Base-by-base conservation (phyloP, 1,284 basidiomycete species). In the Clitocybe nebularis region DNA sequence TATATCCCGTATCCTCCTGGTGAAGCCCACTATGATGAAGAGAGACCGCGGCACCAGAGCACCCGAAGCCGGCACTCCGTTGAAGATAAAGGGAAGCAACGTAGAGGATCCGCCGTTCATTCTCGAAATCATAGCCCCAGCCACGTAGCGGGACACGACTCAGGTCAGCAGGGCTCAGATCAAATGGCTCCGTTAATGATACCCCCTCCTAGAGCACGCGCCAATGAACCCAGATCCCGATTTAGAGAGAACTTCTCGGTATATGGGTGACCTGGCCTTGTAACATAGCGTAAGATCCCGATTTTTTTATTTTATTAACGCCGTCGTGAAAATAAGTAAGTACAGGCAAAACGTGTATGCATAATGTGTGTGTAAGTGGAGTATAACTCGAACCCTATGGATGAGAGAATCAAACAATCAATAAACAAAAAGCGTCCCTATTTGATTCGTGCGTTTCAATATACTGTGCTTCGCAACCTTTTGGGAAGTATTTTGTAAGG, bases 111-210 rank as follows among this genome's bases (percentile, higher is more conserved):
- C 5, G 29, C 29, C 6, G 13, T 6, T 9, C 6, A 23, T 17
- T 39, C 38, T 32, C 38, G 28, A n/a, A 30, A 39, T 20, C 38
- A 32, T 30, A 39, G 38, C 20, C 38, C 38, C 1, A 36, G 34
- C 23, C 29, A 17, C 21, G 19, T 32, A 24, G 36, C 22, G 17
- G 39, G 32, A n/a, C 9, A n/a, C 47, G 43, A 43, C 42, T 41
- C 48, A 45, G 48, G 46, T 41, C 46, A 42, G 40, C 40, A 42
- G 21, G 51, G 40, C 33, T 35, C 17, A 41, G 48, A 46, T 53
- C 43, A 53, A 42, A 48, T 53, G 51, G 49, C 39, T 39, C 51
- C 51, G 41, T 53, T 53, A 53, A 53, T 53, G 49, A 53, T 51
- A 46, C 51, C 49, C 41, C 51, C 51, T 51, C 49, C 46, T 44